phyloP scores from a whole-genome alignment of 352 stramenopile species.

The Pythium sukuiense region DNA sequence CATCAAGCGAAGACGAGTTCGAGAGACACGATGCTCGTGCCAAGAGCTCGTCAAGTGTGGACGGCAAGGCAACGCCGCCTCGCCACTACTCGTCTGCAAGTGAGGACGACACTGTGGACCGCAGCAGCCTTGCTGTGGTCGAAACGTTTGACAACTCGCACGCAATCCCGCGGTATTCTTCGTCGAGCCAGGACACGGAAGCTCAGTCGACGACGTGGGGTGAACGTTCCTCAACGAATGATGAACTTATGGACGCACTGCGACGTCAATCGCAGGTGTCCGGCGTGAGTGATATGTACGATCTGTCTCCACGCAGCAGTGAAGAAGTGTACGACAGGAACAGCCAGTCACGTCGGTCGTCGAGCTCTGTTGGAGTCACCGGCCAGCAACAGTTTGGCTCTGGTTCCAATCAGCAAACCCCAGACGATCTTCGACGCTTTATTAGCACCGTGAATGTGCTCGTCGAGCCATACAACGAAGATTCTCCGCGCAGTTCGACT shows the following conservation, averaged over 20 bases:
- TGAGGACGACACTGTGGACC: conserved; percentile 26
- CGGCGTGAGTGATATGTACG: conserved; percentile 25
- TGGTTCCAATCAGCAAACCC: background rate
- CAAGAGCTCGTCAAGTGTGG: background rate
- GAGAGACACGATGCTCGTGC: conserved; percentile 5
- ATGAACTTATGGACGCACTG: conserved; percentile 21
- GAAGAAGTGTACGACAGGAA: conserved; percentile 11
- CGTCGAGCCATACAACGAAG: conserved; percentile 25
- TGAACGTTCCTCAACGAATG: conserved; percentile 19
- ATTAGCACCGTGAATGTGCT: conserved; percentile 19
- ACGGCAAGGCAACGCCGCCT: background rate
- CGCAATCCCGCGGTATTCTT: conserved; percentile 15
- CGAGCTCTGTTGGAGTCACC: background rate
- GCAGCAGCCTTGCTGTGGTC: conserved; percentile 15
- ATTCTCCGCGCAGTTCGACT: conserved; percentile 14
- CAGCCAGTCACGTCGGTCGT: conserved; percentile 1
- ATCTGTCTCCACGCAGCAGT: conserved; percentile 20
- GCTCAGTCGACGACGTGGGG: conserved; percentile 19
- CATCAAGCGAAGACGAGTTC: conserved; percentile 19
- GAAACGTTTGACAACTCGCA: conserved; percentile 10
- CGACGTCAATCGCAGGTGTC: conserved; percentile 21
- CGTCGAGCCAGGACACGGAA: conserved; percentile 10
- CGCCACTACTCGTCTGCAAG: conserved; percentile 24
- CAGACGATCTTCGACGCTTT: conserved; percentile 16
- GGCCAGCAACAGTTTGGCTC: background rate